Conservation (phyloP, 441 rosid genomes). For the Erysimum cheiri region DNA sequence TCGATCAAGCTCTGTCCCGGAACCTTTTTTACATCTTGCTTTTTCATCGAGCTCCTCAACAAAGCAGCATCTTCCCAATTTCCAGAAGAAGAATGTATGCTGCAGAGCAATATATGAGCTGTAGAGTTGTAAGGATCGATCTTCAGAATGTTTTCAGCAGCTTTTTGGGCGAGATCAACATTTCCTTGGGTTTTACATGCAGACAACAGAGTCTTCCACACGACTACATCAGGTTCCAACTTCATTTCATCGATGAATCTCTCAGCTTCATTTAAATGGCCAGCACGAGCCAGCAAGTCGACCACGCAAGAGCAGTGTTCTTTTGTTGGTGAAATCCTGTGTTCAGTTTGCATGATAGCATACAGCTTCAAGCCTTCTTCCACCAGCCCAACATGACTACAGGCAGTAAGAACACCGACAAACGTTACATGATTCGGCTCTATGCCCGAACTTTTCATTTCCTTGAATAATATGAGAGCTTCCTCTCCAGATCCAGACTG, state of each 20-base stretch:
- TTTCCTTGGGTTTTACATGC: constrained; percentile 60
- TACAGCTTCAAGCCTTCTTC: constrained; percentile 60
- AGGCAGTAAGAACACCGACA: constrained; percentile 60
- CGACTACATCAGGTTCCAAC: constrained; percentile 53
- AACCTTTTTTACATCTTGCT: constrained; percentile 50
- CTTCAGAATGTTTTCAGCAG: constrained; percentile 56
- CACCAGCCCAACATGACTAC: constrained; percentile 63
- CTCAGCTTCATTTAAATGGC: constrained; percentile 59
- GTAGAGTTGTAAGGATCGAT: constrained; percentile 60
- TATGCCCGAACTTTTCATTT: constrained; percentile 49
- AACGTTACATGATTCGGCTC: constrained; percentile 60
- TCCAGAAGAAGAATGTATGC: constrained; percentile 55
- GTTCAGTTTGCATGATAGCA: constrained; percentile 50
- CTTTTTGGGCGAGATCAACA: constrained; percentile 53
- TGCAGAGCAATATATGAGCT: constrained; percentile 57
- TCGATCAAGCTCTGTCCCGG: constrained; percentile 75
- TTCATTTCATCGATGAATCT: constrained; percentile 49
- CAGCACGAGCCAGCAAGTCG: constrained; percentile 69
- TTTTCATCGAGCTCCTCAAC: constrained; percentile 58
- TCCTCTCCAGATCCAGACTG: constrained; percentile 63
- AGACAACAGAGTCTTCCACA: constrained; percentile 65
- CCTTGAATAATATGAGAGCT: constrained; percentile 56
- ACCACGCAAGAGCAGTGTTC: constrained; percentile 63
- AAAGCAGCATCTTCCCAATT: constrained; percentile 56
- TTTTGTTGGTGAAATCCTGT: constrained; percentile 50